Percentiles rank a stretch among this genome's conserved stretches.
phyloP scores from a whole-genome alignment of 345 rosid genomes.

The Citrus reticulata region DNA sequence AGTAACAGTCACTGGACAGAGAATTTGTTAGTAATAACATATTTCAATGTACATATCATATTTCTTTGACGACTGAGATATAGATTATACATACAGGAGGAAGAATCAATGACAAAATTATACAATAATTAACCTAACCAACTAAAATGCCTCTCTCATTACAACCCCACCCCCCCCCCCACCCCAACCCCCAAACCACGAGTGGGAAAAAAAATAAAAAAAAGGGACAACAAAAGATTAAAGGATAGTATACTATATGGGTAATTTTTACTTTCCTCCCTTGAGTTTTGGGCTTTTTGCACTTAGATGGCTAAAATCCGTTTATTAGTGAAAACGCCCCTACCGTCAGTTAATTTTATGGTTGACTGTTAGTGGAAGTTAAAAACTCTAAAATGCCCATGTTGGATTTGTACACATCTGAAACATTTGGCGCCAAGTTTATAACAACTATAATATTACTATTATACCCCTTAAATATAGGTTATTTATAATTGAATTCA shows the following conservation, averaged over 20 bases:
- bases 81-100: neutral
- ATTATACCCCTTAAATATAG: too few relatives aligned
- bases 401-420: too few relatives aligned
- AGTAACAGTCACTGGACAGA: neutral
- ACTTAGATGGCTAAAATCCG: too few relatives aligned
- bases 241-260: slow-evolving; percentile 30
- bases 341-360: too few relatives aligned
- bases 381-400: too few relatives aligned
- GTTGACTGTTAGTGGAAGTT: too few relatives aligned
- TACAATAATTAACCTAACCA: slow-evolving; percentile 6
- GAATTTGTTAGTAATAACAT: neutral
- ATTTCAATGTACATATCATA: neutral
- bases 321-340: too few relatives aligned
- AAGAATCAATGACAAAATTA: neutral
- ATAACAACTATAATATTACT: too few relatives aligned
- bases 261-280: too few relatives aligned
- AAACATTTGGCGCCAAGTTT: too few relatives aligned
- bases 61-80: neutral
- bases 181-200: neutral
- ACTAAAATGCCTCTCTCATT: slow-evolving; percentile 3
- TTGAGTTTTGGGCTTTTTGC: too few relatives aligned
- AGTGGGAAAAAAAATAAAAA: neutral
- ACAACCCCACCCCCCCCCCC: neutral
- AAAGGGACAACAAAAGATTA: neutral
- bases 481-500: too few relatives aligned